These are phyloP conservation scores for Thielaviopsis populi DNA, from an alignment of 2,329 filamentous ascomycete genomes.

Conservation along the genomic window DNA sequence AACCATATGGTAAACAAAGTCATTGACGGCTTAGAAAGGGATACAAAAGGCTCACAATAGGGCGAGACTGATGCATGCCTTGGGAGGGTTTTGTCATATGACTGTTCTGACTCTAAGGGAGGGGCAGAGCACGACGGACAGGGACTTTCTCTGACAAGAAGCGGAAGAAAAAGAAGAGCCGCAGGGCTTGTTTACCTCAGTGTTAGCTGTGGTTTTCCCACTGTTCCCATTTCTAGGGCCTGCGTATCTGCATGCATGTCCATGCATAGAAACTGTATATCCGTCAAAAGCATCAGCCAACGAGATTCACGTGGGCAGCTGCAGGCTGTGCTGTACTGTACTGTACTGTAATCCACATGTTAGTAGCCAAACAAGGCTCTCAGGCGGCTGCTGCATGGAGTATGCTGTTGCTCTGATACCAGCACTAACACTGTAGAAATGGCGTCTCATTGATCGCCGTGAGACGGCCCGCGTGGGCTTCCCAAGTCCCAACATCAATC, in stretches of 20 bases:
- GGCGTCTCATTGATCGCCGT: conserved; percentile 1
- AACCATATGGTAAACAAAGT: neutral
- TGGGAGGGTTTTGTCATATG: neutral
- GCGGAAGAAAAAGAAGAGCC: neutral
- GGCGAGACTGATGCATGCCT: neutral
- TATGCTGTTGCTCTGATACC: neutral
- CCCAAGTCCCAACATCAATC: neutral
- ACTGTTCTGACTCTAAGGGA: neutral
- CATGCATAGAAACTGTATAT: no score
- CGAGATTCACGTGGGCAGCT: neutral
- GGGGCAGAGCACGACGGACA: neutral
- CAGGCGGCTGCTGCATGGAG: neutral
- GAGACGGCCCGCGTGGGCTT: neutral
- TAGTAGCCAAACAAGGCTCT: neutral
- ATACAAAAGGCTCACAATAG: neutral
- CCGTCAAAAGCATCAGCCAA: no score
- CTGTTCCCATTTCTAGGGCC: neutral
- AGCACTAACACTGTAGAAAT: neutral
- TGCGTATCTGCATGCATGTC: no score
- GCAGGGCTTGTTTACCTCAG: neutral
- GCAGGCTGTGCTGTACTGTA: no score
- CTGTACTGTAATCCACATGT: no score
- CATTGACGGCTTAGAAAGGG: neutral
- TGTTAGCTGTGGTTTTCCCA: neutral
- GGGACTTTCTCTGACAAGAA: neutral